A percentile compares a stretch with the other conserved stretches of the same genome.
These are phyloP conservation scores for Populus euphratica DNA, from an alignment of 345 rosid species.

Conservation along the genomic window DNA sequence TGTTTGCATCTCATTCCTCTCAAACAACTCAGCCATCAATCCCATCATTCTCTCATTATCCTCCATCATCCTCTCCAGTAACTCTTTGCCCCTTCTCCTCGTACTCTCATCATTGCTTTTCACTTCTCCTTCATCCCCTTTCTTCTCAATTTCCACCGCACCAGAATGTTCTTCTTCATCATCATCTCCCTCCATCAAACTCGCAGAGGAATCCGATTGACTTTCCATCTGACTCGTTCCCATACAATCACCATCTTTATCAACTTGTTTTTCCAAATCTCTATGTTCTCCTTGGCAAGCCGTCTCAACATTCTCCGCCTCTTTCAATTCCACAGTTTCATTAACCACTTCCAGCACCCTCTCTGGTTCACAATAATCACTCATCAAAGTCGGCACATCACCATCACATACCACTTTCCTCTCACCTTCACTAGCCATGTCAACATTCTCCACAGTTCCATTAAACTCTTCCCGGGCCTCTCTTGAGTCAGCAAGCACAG, in stretches of 20 bases:
- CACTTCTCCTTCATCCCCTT: background rate
- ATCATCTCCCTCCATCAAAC: conserved; percentile 9
- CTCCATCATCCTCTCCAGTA: conserved; percentile 46
- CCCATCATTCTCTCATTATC: conserved; percentile 61
- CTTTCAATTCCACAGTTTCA: background rate
- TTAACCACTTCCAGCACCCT: no score
- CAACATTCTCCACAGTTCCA: background rate
- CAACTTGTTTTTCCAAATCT: background rate
- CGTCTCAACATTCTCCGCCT: no score
- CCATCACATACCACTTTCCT: background rate
- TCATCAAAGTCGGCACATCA: no score
- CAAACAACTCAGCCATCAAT: conserved; percentile 41
- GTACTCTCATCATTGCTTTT: background rate
- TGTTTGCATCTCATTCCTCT: conserved; percentile 50
- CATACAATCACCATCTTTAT: background rate
- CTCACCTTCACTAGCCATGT: background rate
- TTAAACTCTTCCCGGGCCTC: background rate
- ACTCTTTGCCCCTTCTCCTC: conserved; percentile 31
- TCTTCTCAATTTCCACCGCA: background rate
- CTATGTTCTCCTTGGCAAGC: no score
- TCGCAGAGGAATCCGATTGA: conserved; percentile 19
- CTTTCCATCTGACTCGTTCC: conserved; percentile 11
- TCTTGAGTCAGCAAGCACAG: no score
- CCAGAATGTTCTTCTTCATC: background rate
- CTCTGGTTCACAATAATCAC: no score